Conservation (phyloP, 1,139 yeast genomes). For the Meyerozyma sp. region DNA sequence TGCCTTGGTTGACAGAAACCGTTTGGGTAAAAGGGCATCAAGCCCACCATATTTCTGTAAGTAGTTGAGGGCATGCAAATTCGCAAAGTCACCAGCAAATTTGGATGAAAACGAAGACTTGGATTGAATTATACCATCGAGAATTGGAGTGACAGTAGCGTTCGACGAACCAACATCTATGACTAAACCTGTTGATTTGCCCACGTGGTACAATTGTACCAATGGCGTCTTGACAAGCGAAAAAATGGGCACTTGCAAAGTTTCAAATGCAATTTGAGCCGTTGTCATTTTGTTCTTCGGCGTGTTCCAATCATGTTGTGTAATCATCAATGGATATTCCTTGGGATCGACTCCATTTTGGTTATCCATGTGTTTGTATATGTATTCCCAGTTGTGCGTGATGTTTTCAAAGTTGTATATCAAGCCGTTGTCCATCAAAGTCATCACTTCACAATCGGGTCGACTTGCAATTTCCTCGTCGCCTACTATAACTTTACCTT, state of each 20-base stretch:
- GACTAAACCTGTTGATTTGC: slow-evolving; percentile 62
- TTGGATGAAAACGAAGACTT: slow-evolving; percentile 57
- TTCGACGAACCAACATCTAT: slow-evolving; percentile 63
- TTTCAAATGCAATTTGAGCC: slow-evolving; percentile 61
- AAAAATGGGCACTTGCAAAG: slow-evolving; percentile 59
- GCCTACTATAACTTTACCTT: slow-evolving; percentile 37
- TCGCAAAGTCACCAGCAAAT: slow-evolving; percentile 67
- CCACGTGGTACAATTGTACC: slow-evolving; percentile 64
- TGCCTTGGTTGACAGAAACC: slow-evolving; percentile 11
- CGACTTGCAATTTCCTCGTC: slow-evolving; percentile 43
- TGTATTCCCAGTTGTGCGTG: slow-evolving; percentile 54
- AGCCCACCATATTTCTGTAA: slow-evolving; percentile 25
- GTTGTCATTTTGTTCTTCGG: slow-evolving; percentile 46
- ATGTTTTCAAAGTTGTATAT: slow-evolving; percentile 63
- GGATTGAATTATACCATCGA: slow-evolving; percentile 62
- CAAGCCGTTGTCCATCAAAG: slow-evolving; percentile 59
- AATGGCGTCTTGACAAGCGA: slow-evolving; percentile 67
- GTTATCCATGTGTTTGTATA: slow-evolving; percentile 46
- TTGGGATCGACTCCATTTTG: slow-evolving; percentile 37
- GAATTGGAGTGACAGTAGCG: slow-evolving; percentile 61
- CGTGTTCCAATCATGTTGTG: slow-evolving; percentile 62
- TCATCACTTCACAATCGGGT: slow-evolving; percentile 50
- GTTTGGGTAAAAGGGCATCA: slow-evolving; percentile 25
- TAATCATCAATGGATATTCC: slow-evolving; percentile 59
- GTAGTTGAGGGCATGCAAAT: slow-evolving; percentile 45